Percentiles rank a stretch among this genome's conserved stretches.
phyloP scores from a whole-genome alignment of 495 filamentous ascomycete genomes.

The Hypoxylon rickii region DNA sequence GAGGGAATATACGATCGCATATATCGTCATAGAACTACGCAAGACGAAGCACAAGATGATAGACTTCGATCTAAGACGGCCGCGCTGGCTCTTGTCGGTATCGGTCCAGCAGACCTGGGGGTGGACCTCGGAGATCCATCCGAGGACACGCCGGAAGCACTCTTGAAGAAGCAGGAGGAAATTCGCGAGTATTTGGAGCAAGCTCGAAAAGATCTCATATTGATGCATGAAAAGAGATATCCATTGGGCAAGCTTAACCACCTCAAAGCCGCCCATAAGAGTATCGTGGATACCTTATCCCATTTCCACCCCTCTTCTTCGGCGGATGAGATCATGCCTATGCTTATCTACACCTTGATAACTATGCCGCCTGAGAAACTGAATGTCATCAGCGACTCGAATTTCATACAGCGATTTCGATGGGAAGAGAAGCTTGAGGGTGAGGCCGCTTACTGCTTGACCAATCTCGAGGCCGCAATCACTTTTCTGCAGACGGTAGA shows the following conservation, averaged over 20 bases:
- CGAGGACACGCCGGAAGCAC: conserved; percentile 50
- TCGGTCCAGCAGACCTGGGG: conserved; percentile 83
- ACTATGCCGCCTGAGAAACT: conserved; percentile 86
- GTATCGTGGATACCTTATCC: conserved; percentile 86
- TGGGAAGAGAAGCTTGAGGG: conserved; percentile 84
- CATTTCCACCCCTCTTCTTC: conserved; percentile 85
- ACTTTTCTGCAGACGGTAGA: conserved; percentile 98
- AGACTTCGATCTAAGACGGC: conserved; percentile 94
- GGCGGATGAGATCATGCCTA: conserved; percentile 94
- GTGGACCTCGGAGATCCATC: conserved; percentile 67
- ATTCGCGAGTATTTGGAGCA: conserved; percentile 72
- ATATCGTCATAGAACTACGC: conserved; percentile 86
- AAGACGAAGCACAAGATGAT: conserved; percentile 94
- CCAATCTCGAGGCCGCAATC: conserved; percentile 93
- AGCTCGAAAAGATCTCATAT: conserved; percentile 72
- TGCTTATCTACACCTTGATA: conserved; percentile 92
- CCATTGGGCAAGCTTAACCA: conserved; percentile 91
- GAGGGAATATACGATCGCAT: conserved; percentile 84
- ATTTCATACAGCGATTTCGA: conserved; percentile 93
- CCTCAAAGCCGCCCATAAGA: conserved; percentile 86
- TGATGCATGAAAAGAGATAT: conserved; percentile 86
- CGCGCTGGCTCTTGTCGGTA: conserved; percentile 85
- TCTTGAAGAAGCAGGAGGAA: conserved; percentile 67
- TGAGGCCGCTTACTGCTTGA: conserved; percentile 93
- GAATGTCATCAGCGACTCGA: conserved; percentile 87